Percentiles rank a stretch among this genome's conserved stretches.
phyloP scores from a whole-genome alignment of 257 asterid genomes.

The Sherardia arvensis region DNA sequence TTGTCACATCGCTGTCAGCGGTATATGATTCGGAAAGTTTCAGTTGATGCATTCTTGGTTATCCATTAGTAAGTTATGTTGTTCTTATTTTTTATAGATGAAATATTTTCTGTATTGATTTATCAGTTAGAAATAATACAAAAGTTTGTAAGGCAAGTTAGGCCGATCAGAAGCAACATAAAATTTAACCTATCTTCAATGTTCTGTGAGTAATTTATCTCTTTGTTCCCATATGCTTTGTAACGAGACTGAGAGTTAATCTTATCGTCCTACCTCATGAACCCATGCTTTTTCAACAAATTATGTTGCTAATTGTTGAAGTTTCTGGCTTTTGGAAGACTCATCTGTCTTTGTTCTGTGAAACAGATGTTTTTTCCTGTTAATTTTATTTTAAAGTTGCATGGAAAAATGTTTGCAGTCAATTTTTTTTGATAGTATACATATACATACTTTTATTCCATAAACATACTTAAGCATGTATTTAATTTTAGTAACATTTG shows the following conservation, averaged over 20 bases:
- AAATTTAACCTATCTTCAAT: too few relatives aligned
- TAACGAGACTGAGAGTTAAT: background rate
- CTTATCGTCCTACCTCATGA: background rate
- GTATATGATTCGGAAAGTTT: too few relatives aligned
- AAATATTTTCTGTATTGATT: too few relatives aligned
- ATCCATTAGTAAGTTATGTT: too few relatives aligned
- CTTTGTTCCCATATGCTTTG: background rate
- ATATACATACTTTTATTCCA: too few relatives aligned
- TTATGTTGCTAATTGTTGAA: background rate
- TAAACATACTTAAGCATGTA: background rate
- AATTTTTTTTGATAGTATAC: background rate
- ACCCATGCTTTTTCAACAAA: background rate
- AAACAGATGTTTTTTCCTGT: conserved; percentile 26
- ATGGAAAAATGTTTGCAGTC: background rate
- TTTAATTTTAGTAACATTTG: conserved; percentile 15
- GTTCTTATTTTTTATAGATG: too few relatives aligned
- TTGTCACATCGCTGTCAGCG: background rate
- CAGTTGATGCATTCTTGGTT: too few relatives aligned
- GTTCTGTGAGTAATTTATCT: background rate
- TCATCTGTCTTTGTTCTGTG: conserved; percentile 17
- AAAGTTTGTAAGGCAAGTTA: too few relatives aligned
- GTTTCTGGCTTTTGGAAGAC: background rate
- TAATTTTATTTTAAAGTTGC: background rate
- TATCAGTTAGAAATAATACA: too few relatives aligned
- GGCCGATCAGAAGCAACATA: too few relatives aligned